These are phyloP conservation scores for Leccinum ochraceum DNA, from an alignment of 768 basidiomycete genomes.

Conservation along the genomic window DNA sequence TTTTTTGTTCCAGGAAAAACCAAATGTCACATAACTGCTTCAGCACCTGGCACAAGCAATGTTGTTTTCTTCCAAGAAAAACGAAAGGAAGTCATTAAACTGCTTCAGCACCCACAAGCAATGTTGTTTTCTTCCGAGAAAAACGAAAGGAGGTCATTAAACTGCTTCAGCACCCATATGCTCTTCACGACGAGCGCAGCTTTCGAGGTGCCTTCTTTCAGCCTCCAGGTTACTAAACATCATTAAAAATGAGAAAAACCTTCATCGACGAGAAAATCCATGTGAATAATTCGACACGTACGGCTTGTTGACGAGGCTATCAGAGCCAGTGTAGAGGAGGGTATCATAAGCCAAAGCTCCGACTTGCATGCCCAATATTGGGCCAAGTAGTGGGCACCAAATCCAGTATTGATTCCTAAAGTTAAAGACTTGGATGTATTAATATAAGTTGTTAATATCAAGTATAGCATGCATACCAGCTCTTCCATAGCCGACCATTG, in stretches of 20 bases:
- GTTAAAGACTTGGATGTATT: neutral
- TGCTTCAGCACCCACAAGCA: neutral
- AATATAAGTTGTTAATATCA: neutral
- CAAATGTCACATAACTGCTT: no score
- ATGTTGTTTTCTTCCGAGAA: neutral
- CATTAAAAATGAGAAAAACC: neutral
- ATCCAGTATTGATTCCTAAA: slow-evolving; percentile 44
- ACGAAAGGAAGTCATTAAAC: slow-evolving; percentile 10
- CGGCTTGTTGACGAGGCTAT: slow-evolving; percentile 57
- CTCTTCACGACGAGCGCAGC: slow-evolving; percentile 6
- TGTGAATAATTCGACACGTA: slow-evolving; percentile 23
- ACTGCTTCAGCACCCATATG: slow-evolving; percentile 4
- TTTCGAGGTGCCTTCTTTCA: slow-evolving; percentile 18
- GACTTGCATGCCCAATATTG: slow-evolving; percentile 57
- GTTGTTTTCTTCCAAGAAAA: neutral
- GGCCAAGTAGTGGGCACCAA: slow-evolving; percentile 64
- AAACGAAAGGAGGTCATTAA: slow-evolving; percentile 1
- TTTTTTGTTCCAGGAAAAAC: neutral
- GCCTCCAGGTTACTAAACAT: slow-evolving; percentile 13
- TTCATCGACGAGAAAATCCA: neutral
- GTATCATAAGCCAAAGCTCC: slow-evolving; percentile 60
- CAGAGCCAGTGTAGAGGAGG: slow-evolving; percentile 55
- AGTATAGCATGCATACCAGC: slow-evolving; percentile 39
- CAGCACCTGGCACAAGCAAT: no score
- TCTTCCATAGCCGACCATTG: slow-evolving; percentile 70